Evolutionary conservation across 768 basidiomycete species (phyloP).

Genomic region (Termitomyces titanicus): DNA sequence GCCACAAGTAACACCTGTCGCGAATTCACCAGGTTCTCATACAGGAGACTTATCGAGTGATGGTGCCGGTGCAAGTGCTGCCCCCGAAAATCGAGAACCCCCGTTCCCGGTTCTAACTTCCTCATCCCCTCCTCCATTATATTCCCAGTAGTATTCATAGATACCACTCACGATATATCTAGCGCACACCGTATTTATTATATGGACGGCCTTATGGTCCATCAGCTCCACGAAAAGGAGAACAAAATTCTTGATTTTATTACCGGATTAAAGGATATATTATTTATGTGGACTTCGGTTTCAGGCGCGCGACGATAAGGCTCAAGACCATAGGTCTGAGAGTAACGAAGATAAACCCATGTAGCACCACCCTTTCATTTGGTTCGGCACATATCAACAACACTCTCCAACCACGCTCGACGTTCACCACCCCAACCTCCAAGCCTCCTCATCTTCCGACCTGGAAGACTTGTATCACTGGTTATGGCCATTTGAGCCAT

Average conservation of each 20-base stretch:
- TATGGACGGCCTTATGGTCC: background rate
- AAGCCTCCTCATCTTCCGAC: constrained; percentile 42
- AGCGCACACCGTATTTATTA: background rate
- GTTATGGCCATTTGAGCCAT: constrained; percentile 26
- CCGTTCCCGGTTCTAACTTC: constrained; percentile 7
- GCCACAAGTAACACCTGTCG: constrained; percentile 12
- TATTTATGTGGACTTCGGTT: too few species aligned
- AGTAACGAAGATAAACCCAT: background rate
- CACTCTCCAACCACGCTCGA: constrained; percentile 35
- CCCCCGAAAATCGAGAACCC: constrained; percentile 2
- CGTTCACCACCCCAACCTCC: constrained; percentile 49
- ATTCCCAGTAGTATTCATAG: background rate
- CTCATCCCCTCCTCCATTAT: constrained; percentile 3
- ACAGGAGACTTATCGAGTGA: constrained; percentile 6
- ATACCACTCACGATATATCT: background rate
- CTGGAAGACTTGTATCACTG: constrained; percentile 21
- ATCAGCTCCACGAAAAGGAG: background rate
- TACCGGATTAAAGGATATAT: background rate
- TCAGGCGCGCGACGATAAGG: background rate
- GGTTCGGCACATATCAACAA: constrained; percentile 25
- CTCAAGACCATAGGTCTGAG: background rate
- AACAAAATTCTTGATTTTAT: background rate
- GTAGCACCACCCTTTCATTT: background rate
- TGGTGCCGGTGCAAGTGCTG: background rate
- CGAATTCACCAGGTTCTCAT: constrained; percentile 12